These are phyloP conservation scores for Chaetomidium leptoderma DNA, from an alignment of 495 filamentous ascomycete genomes.

Conservation along the genomic window DNA sequence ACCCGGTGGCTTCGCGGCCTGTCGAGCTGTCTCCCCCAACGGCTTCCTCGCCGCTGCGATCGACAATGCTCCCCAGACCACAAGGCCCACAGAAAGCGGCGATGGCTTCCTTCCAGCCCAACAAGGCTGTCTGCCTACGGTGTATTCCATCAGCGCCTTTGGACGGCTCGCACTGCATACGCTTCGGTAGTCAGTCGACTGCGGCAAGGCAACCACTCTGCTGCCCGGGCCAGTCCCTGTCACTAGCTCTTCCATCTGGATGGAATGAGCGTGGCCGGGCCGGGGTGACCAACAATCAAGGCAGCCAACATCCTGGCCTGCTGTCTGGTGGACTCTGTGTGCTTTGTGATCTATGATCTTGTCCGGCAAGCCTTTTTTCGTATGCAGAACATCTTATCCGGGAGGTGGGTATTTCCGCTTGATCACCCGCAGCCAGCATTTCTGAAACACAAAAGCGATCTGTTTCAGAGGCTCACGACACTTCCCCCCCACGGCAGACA, in stretches of 20 bases:
- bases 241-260: neutral
- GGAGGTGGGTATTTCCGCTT: constrained; percentile 4
- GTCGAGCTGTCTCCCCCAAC: neutral
- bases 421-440: constrained; percentile 17
- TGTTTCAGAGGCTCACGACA: constrained; percentile 16
- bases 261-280: neutral
- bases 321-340: neutral
- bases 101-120: neutral
- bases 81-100: neutral
- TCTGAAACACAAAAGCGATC: constrained; percentile 19
- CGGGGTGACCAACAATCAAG: too few relatives aligned
- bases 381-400: constrained; percentile 6
- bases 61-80: constrained; percentile 1
- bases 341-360: neutral
- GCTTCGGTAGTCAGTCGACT: neutral
- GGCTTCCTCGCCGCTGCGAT: constrained; percentile 2
- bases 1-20: neutral
- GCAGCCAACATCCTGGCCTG: neutral
- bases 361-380: neutral
- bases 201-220: neutral
- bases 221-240: too few relatives aligned
- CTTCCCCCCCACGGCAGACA: neutral
- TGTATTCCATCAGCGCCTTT: too few relatives aligned
- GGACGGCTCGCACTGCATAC: too few relatives aligned
- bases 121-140: neutral